A percentile compares a stretch with the other conserved stretches of the same genome.
These are phyloP conservation scores for Ogataea methanolica DNA, from an alignment of 805 yeast species.

Conservation along the genomic window DNA sequence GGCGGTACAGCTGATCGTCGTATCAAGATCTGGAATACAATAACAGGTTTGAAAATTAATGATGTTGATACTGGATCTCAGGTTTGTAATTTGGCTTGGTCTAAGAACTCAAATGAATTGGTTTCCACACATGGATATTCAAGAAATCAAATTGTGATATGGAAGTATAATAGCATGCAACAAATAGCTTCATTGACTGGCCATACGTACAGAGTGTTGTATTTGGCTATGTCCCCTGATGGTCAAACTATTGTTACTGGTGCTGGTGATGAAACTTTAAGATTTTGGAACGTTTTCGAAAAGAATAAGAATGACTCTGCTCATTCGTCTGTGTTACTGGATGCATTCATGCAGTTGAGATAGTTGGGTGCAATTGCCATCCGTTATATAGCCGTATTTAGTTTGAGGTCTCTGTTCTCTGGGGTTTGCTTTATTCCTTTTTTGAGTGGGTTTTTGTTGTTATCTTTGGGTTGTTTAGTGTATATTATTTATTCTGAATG, in stretches of 20 bases:
- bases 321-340: constrained; percentile 60
- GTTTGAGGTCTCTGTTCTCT: neutral
- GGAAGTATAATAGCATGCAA: constrained; percentile 92
- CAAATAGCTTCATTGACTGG: constrained; percentile 93
- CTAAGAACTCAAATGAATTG: constrained; percentile 83
- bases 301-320: constrained; percentile 56
- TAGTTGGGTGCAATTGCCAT: constrained; percentile 22
- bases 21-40: constrained; percentile 88
- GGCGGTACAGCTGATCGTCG: constrained; percentile 95
- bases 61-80: constrained; percentile 96
- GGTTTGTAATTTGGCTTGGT: constrained; percentile 92
- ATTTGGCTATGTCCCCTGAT: constrained; percentile 87
- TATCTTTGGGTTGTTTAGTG: neutral
- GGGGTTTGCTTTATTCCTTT: neutral
- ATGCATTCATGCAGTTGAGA: constrained; percentile 71
- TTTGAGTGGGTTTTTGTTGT: neutral
- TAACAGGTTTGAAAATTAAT: constrained; percentile 65
- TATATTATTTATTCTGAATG: neutral
- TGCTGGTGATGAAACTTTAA: constrained; percentile 94
- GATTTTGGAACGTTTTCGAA: constrained; percentile 95
- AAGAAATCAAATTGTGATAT: constrained; percentile 81
- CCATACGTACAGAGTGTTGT: constrained; percentile 87
- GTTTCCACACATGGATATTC: constrained; percentile 95
- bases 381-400: neutral
- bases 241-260: constrained; percentile 97